Conservation (phyloP, 2,329 filamentous ascomycete genomes). For the Byssothecium circinans region DNA sequence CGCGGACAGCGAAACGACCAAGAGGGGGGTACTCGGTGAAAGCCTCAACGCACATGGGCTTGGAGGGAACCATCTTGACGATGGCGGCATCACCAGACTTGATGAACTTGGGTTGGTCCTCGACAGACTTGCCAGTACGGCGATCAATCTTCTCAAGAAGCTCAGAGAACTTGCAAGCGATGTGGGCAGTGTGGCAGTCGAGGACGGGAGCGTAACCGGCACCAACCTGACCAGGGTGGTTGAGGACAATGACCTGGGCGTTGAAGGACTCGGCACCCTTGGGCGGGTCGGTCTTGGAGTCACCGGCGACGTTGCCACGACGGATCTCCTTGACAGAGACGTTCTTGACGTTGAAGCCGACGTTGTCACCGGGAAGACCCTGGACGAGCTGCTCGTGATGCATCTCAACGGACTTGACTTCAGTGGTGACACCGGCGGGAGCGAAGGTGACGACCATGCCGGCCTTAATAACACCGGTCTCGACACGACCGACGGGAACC, state of each 20-base stretch:
- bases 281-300: conserved; percentile 99
- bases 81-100: conserved; percentile 99
- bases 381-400: conserved; percentile 98
- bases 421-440: conserved; percentile 98
- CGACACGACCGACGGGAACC: conserved; percentile 99
- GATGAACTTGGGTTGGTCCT: conserved; percentile 96
- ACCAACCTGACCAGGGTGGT: conserved; percentile 99
- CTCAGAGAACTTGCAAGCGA: conserved; percentile 99
- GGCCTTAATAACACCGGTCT: conserved; percentile 90
- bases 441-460: conserved; percentile 97
- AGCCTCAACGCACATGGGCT: conserved; percentile 99
- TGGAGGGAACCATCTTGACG: conserved; percentile 99
- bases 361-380: conserved; percentile 99
- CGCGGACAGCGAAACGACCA: conserved; percentile 99
- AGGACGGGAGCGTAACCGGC: conserved; percentile 98
- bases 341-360: conserved; percentile 99
- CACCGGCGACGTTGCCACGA: conserved; percentile 99
- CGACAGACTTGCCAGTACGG: conserved; percentile 97
- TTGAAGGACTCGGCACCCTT: conserved; percentile 89
- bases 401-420: conserved; percentile 99
- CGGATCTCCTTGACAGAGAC: conserved; percentile 99
- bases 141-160: conserved; percentile 99
- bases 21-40: conserved; percentile 99
- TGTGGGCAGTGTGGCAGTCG: conserved; percentile 99
- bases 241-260: conserved; percentile 99